Conservation (phyloP, 176 grass and related monocot species). For the Secale cereale region DNA sequence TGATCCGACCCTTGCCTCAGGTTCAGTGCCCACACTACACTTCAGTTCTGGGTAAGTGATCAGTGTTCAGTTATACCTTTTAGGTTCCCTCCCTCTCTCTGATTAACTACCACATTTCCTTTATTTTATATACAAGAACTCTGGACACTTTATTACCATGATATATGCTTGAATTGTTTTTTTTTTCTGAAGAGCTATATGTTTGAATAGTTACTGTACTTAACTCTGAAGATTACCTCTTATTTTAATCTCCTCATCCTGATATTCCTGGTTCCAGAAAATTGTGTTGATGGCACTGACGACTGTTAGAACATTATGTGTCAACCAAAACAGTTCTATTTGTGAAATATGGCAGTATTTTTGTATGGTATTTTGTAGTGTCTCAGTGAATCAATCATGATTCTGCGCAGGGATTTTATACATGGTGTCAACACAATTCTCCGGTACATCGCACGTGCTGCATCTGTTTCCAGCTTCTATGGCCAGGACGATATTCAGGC, state of each 20-base stretch:
- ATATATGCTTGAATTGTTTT: neutral
- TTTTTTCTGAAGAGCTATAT: no score
- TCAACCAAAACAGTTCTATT: no score
- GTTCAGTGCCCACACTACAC: constrained; percentile 39
- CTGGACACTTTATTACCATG: neutral
- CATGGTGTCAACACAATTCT: constrained; percentile 61
- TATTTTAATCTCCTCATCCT: neutral
- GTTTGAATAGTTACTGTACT: neutral
- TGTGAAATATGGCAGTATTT: neutral
- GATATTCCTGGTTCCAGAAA: neutral
- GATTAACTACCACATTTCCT: neutral
- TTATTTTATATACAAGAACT: neutral
- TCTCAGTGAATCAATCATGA: neutral
- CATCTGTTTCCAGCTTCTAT: constrained; percentile 49
- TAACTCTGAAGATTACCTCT: neutral
- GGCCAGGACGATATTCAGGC: constrained; percentile 44
- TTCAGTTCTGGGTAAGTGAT: constrained; percentile 56
- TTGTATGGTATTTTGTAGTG: neutral
- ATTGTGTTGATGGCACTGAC: neutral
- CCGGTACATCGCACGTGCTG: constrained; percentile 38
- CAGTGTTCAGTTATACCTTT: neutral
- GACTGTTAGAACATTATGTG: neutral
- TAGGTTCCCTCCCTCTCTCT: neutral
- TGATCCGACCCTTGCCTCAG: constrained; percentile 38
- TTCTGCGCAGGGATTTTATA: constrained; percentile 40